phyloP scores from a whole-genome alignment of 2,329 filamentous ascomycete genomes.

The Amesomyces nigricolor region DNA sequence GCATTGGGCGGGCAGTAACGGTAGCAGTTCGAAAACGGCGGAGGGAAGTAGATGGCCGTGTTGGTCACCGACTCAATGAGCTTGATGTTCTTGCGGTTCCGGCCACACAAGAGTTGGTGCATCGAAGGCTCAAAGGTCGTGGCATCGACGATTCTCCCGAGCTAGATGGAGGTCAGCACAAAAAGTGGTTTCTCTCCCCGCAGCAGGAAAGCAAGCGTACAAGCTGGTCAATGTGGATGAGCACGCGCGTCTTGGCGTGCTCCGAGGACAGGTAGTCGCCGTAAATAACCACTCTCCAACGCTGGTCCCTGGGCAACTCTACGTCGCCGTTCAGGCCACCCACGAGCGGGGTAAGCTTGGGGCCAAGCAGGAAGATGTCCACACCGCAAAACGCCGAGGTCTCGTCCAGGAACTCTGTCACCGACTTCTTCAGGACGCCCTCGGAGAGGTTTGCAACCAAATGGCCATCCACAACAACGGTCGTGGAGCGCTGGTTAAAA shows the following conservation, averaged over 20 bases:
- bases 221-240: constrained; percentile 96
- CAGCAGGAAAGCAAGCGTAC: constrained; percentile 44
- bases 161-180: constrained; percentile 43
- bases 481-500: constrained; percentile 71
- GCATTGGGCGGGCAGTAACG: constrained; percentile 82
- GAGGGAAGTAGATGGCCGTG: constrained; percentile 96
- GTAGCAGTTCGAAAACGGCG: constrained; percentile 86
- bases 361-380: constrained; percentile 91
- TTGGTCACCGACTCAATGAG: constrained; percentile 91
- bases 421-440: constrained; percentile 65
- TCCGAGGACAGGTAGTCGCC: constrained; percentile 93
- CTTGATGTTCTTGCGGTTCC: constrained; percentile 96
- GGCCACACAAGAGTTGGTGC: constrained; percentile 87
- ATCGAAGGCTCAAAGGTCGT: constrained; percentile 79
- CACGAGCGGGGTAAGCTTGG: constrained; percentile 75
- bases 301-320: constrained; percentile 79
- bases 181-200: neutral
- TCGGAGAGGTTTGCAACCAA: constrained; percentile 70
- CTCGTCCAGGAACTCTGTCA: constrained; percentile 79
- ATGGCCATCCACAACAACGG: constrained; percentile 87
- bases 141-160: constrained; percentile 68
- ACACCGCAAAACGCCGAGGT: constrained; percentile 86
- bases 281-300: constrained; percentile 89
- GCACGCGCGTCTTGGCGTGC: constrained; percentile 89
- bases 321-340: constrained; percentile 70